Conservation (phyloP, 345 rosid genomes). For the Rhizophora apiculata region DNA sequence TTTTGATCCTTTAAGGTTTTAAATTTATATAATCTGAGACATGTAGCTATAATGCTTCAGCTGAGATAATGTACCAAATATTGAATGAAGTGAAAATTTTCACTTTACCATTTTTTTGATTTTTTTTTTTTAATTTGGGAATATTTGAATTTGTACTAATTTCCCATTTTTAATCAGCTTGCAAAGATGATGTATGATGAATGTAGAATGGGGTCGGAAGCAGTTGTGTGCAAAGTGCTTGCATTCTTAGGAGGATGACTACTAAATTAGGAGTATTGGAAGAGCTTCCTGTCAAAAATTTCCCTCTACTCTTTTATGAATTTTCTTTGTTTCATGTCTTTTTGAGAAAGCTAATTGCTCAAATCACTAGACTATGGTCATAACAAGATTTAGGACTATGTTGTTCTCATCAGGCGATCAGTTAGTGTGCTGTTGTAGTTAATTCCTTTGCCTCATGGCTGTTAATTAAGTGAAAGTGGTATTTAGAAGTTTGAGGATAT, state of each 20-base stretch:
- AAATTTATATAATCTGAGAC: not conserved
- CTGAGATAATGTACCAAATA: slow-evolving; percentile 16
- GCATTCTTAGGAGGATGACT: slow-evolving; percentile 10
- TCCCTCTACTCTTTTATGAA: not conserved
- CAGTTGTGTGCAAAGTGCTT: slow-evolving; percentile 16
- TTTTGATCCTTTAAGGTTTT: not conserved
- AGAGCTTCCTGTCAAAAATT: slow-evolving; percentile 7
- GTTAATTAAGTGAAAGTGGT: not conserved
- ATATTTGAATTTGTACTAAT: slow-evolving; percentile 5
- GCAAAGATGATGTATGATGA: slow-evolving; percentile 50
- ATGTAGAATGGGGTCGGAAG: slow-evolving; percentile 10
- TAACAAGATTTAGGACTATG: not conserved
- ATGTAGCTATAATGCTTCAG: slow-evolving; percentile 7
- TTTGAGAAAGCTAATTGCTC: not conserved
- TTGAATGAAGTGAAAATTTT: slow-evolving; percentile 3
- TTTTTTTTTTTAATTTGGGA: not conserved
- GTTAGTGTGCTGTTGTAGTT: not conserved
- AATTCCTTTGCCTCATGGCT: not conserved
- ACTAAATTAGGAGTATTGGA: slow-evolving; percentile 8
- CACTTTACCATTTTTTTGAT: not conserved
- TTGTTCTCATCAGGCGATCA: not conserved
- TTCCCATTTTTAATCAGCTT: slow-evolving; percentile 35
- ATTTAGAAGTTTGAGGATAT: not conserved
- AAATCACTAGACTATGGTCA: not conserved
- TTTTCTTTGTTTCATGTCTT: not conserved